These are phyloP conservation scores for Porcisia deanei DNA, from an alignment of 208 protist species.

Conservation along the genomic window DNA sequence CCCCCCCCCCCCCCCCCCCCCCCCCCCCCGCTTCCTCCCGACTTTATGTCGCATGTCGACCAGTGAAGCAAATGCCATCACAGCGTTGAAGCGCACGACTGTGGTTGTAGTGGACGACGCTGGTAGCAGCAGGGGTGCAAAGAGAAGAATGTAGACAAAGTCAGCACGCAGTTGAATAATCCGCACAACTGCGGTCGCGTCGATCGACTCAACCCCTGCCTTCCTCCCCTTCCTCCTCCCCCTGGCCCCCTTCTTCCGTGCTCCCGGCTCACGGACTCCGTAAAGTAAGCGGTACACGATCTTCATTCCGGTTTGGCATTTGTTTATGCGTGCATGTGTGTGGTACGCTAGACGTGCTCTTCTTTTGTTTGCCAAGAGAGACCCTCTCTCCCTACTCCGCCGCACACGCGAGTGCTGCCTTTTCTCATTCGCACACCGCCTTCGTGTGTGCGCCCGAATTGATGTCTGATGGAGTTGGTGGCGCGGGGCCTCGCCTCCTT, in stretches of 20 bases:
- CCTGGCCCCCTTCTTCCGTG: neutral
- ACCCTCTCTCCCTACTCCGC: too few species aligned
- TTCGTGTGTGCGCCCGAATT: too few species aligned
- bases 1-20: neutral
- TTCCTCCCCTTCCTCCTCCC: neutral
- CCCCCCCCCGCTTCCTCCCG: neutral
- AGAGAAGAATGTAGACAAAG: too few species aligned
- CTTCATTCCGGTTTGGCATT: neutral
- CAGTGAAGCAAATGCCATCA: neutral
- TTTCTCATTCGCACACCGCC: too few species aligned
- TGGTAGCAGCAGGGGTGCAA: neutral
- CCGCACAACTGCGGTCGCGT: neutral
- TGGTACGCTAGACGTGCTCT: too few species aligned
- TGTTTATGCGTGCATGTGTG: neutral
- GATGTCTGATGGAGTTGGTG: too few species aligned
- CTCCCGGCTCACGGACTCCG: neutral
- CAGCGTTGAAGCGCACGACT: neutral
- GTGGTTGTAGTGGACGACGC: constrained; percentile 14
- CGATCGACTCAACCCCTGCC: neutral
- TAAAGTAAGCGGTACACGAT: neutral
- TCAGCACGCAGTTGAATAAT: neutral
- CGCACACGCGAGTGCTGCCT: too few species aligned
- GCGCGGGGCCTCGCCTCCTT: neutral
- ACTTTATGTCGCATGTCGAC: neutral
- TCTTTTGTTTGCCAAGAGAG: too few species aligned